These are phyloP conservation scores for Cytospora chrysosperma DNA, from an alignment of 2,329 filamentous ascomycete species.

Conservation along the genomic window DNA sequence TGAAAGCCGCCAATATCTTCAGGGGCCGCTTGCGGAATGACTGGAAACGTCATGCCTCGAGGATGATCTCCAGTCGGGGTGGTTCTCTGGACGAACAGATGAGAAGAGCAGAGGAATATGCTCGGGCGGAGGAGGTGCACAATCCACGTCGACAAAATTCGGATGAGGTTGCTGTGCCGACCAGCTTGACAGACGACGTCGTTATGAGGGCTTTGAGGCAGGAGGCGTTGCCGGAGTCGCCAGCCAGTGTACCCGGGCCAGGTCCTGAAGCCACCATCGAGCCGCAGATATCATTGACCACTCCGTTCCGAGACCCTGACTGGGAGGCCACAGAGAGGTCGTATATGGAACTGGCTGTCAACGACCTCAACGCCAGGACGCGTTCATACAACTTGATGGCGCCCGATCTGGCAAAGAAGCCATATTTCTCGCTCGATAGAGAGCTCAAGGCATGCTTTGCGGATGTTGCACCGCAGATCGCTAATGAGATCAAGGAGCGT, in stretches of 20 bases:
- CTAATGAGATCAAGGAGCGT: constrained; percentile 69
- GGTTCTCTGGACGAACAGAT: constrained; percentile 75
- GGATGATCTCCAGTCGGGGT: constrained; percentile 74
- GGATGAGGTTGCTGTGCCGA: constrained; percentile 48
- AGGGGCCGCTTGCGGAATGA: constrained; percentile 72
- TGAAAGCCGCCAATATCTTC: constrained; percentile 67
- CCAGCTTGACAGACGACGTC: constrained; percentile 47
- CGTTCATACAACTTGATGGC: constrained; percentile 95
- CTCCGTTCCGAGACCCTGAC: constrained; percentile 72
- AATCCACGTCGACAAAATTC: constrained; percentile 56
- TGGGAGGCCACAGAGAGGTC: constrained; percentile 73
- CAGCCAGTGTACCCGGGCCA: constrained; percentile 20
- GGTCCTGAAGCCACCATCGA: constrained; percentile 13
- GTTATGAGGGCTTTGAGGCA: constrained; percentile 48
- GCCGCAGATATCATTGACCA: constrained; percentile 38
- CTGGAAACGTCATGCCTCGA: constrained; percentile 80
- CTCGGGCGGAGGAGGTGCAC: constrained; percentile 66
- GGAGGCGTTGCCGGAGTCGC: constrained; percentile 29
- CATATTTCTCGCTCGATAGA: constrained; percentile 80
- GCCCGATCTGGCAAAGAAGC: constrained; percentile 86
- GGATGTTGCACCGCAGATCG: constrained; percentile 76
- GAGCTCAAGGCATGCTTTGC: constrained; percentile 81
- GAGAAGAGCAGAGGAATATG: constrained; percentile 68
- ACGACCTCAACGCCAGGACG: constrained; percentile 74
- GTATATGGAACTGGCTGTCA: constrained; percentile 75